These are phyloP conservation scores for Scalesia atractyloides DNA, from an alignment of 129 eudicot genomes.

Conservation along the genomic window DNA sequence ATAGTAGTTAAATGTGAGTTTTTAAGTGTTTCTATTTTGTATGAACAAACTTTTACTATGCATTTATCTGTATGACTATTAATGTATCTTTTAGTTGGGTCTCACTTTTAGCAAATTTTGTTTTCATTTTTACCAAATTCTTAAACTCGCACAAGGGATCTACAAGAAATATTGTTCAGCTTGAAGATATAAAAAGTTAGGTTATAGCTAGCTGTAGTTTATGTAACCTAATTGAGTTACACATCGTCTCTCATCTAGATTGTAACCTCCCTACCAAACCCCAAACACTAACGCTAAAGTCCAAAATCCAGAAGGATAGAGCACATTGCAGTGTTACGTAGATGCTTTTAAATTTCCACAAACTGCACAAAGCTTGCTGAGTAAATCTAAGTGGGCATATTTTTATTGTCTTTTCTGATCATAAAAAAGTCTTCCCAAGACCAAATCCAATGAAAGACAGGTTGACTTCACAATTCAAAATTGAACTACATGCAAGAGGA, in stretches of 20 bases:
- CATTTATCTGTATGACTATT: no score
- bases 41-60: no score
- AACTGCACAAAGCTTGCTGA: not conserved
- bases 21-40: no score
- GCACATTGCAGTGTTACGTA: conserved; percentile 16
- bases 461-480: conserved; percentile 1
- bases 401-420: not conserved
- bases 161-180: no score
- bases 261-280: conserved; percentile 11
- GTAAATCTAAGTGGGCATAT: conserved; percentile 8
- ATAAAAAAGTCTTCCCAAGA: not conserved
- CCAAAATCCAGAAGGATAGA: conserved; percentile 24
- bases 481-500: conserved; percentile 17
- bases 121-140: no score
- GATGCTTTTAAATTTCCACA: conserved; percentile 11
- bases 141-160: no score
- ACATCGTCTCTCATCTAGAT: not conserved
- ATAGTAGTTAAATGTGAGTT: no score
- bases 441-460: not conserved
- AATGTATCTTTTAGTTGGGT: no score
- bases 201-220: no score
- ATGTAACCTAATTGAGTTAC: no score
- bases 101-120: no score
- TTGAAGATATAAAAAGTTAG: no score
- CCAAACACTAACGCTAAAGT: conserved; percentile 17